phyloP scores from a whole-genome alignment of 1,284 basidiomycete species.

The Malassezia cuniculi region DNA sequence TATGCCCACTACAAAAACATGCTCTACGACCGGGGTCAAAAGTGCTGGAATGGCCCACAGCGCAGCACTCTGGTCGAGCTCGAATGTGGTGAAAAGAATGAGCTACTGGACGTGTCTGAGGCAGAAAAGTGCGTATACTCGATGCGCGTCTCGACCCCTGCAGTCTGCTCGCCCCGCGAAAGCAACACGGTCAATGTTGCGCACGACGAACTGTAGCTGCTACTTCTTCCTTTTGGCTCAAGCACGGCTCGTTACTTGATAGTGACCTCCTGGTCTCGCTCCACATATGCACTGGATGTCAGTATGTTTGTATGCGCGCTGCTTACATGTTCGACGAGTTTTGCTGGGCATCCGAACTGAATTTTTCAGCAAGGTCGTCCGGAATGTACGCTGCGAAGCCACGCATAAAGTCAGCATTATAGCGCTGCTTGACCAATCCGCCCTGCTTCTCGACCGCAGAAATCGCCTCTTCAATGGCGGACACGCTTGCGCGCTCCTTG shows the following conservation, averaged over 20 bases:
- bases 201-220: conserved; percentile 9
- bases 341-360: background rate
- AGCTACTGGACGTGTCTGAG: conserved; percentile 67
- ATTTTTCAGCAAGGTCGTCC: background rate
- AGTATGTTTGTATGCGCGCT: background rate
- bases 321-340: conserved; percentile 11
- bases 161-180: conserved; percentile 55
- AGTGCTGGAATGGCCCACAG: conserved; percentile 95
- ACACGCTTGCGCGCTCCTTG: too few relatives aligned
- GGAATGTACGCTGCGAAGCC: conserved; percentile 12
- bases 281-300: conserved; percentile 7
- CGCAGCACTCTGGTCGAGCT: conserved; percentile 70
- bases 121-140: conserved; percentile 90
- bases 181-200: background rate
- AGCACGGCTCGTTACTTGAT: background rate
- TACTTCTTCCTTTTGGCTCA: too few relatives aligned
- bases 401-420: conserved; percentile 9
- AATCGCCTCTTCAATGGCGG: too few relatives aligned
- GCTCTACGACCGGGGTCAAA: conserved; percentile 60
- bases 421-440: conserved; percentile 3
- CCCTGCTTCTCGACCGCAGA: conserved; percentile 3
- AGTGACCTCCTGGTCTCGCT: conserved; percentile 5
- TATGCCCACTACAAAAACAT: conserved; percentile 57
- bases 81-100: conserved; percentile 73
- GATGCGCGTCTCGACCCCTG: conserved; percentile 73